A percentile compares a stretch with the other conserved stretches of the same genome.
phyloP scores from a whole-genome alignment of 148 eudicot species.

The Diospyros kaki region DNA sequence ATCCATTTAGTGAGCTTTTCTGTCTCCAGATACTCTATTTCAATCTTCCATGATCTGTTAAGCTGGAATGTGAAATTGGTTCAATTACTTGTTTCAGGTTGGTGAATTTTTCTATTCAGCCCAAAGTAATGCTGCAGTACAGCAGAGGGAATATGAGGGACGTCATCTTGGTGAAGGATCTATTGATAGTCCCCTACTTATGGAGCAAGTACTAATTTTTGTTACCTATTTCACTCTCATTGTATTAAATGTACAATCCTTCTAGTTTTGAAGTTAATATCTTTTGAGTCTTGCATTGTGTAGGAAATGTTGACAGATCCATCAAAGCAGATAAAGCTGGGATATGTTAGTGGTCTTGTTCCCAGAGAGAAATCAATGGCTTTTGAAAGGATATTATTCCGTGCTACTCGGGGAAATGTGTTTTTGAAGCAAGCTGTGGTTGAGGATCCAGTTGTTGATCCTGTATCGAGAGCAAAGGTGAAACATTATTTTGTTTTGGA shows the following conservation, averaged over 20 bases:
- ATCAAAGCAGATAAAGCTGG: conserved; percentile 66
- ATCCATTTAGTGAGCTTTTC: neutral
- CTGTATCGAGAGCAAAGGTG: conserved; percentile 73
- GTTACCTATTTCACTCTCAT: neutral
- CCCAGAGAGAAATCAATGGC: conserved; percentile 75
- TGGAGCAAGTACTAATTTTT: conserved; percentile 53
- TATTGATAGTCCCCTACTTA: conserved; percentile 70
- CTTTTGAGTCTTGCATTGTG: conserved; percentile 9
- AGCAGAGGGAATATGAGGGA: conserved; percentile 47
- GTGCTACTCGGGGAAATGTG: conserved; percentile 84
- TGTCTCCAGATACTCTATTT: neutral
- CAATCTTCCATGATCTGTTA: neutral
- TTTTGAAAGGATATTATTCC: conserved; percentile 79
- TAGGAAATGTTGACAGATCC: conserved; percentile 65
- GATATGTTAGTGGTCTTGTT: conserved; percentile 71
- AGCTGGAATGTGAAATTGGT: neutral
- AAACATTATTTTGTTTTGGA: neutral
- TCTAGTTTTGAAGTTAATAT: neutral
- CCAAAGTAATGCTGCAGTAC: conserved; percentile 47
- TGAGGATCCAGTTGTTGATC: conserved; percentile 63
- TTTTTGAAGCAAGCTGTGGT: conserved; percentile 58
- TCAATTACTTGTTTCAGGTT: conserved; percentile 38
- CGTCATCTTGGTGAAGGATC: conserved; percentile 48
- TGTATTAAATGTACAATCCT: neutral
- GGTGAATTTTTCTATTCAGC: conserved; percentile 71